These are phyloP conservation scores for Tubosaeta sp. DNA, from an alignment of 768 basidiomycete species.

Conservation along the genomic window DNA sequence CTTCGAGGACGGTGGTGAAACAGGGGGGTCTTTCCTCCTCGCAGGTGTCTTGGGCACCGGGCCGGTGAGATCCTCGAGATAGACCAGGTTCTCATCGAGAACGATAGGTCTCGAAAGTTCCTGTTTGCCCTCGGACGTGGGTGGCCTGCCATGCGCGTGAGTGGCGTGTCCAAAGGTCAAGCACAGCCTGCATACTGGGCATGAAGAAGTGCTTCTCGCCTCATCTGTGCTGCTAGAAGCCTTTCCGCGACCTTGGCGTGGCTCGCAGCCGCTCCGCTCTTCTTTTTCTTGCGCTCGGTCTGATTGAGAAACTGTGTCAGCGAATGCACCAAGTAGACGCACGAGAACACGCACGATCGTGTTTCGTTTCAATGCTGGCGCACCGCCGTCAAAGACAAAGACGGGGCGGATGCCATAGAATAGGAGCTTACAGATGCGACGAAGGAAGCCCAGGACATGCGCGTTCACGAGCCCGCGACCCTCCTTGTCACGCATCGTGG, in stretches of 20 bases:
- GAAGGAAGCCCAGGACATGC: constrained; percentile 85
- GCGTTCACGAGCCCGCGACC: constrained; percentile 88
- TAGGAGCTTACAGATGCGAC: constrained; percentile 89
- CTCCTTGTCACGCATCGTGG: constrained; percentile 98
- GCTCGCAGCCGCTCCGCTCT: constrained; percentile 81
- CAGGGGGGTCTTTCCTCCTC: constrained; percentile 21
- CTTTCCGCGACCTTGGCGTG: constrained; percentile 87
- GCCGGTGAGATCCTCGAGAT: constrained; percentile 79
- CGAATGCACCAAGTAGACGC: background rate
- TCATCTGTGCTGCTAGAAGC: constrained; percentile 89
- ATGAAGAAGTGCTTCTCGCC: constrained; percentile 79
- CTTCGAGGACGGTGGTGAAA: constrained; percentile 46
- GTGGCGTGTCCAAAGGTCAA: background rate
- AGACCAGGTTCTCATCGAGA: constrained; percentile 73
- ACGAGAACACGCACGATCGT: constrained; percentile 67
- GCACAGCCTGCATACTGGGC: constrained; percentile 38
- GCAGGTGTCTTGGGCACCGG: constrained; percentile 51
- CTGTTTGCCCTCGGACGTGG: constrained; percentile 40
- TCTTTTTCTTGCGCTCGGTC: constrained; percentile 88
- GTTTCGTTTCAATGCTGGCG: constrained; percentile 80
- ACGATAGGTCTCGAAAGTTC: constrained; percentile 45
- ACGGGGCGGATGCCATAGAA: constrained; percentile 99
- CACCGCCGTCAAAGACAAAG: constrained; percentile 98
- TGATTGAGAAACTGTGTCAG: constrained; percentile 29
- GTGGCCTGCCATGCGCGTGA: constrained; percentile 13